Percentiles rank a stretch among this genome's conserved stretches.
phyloP scores from a whole-genome alignment of 1,284 basidiomycete genomes.

The Sphaerobolus stellatus region DNA sequence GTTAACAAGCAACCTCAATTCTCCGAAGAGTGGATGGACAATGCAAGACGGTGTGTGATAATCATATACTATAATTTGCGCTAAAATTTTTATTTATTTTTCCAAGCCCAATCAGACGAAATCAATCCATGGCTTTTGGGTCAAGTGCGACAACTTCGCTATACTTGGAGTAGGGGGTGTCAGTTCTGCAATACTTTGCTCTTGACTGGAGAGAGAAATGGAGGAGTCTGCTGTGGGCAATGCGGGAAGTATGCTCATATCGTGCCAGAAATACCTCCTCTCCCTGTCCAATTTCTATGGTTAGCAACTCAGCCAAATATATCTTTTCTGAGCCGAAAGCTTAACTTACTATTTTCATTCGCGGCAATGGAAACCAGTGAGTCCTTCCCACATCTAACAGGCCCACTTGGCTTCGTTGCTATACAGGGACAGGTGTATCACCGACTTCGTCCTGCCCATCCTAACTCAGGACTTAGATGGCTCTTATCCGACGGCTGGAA shows the following conservation, averaged over 20 bases:
- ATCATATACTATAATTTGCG: no score
- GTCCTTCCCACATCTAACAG: conserved; percentile 22
- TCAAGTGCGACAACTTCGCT: no score
- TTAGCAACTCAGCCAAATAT: conserved; percentile 21
- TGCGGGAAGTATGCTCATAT: conserved; percentile 12
- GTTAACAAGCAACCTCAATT: no score
- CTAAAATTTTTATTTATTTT: no score
- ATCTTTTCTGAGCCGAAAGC: conserved; percentile 23
- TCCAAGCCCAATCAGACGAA: no score
- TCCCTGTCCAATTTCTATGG: conserved; percentile 18
- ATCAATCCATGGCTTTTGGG: no score
- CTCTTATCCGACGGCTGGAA: conserved; percentile 33
- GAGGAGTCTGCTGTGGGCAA: conserved; percentile 23
- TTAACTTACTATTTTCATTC: conserved; percentile 36
- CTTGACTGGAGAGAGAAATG: conserved; percentile 19
- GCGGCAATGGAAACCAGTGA: conserved; percentile 31
- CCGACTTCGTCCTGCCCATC: conserved; percentile 26
- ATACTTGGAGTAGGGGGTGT: conserved; percentile 13
- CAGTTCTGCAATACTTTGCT: conserved; percentile 15
- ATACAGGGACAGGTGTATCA: conserved; percentile 35
- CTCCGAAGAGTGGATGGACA: no score
- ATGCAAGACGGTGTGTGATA: no score
- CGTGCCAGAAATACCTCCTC: conserved; percentile 19
- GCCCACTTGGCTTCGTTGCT: conserved; percentile 23
- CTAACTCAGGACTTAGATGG: conserved; percentile 30